Base-by-base conservation (phyloP, 768 basidiomycete genomes). In the Agrocybe pediades region DNA sequence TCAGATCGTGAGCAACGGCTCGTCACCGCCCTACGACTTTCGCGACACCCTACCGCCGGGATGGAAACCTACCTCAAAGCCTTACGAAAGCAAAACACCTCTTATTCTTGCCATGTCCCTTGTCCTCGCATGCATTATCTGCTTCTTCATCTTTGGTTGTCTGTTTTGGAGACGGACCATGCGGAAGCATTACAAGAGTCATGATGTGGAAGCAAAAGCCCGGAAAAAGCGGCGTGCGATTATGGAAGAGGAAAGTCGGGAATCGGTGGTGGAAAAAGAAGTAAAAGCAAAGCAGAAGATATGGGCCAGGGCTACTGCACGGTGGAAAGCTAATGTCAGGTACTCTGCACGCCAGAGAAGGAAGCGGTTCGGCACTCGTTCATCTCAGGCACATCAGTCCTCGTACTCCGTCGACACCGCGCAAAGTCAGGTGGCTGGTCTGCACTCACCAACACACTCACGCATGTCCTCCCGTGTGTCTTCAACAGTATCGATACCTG, bases 321-420 rank as follows among this genome's bases (percentile, higher is more conserved):
- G 86, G 41, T 92, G 89, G 89, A 83, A 76, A 57, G 81, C 80
- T 2, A 84, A 85, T 48, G 77, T 82, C 9, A 81, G 83, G 23
- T 75, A 81, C 52, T 71, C 81, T n/a, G 82, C 83, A 7, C 80
- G 87, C 30, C 81, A 83, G 45, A 76, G 89, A 51, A 71, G 79
- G 27, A 76, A 71, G 54, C 75, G 77, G 13, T 53, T 58, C n/a
- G 61, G 51, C 36, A 55, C 61, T 48, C 53, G 66, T 29, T 51
- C 58, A 9, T 69, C 67, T 48, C 67, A 61, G 21, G 63, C 62
- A 9, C 57, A 57, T 27, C 60, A 59, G 40, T 77, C 75, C 21
- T 64, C 61, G 54, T 23, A 50, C n/a, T 56, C 60, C 40, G 27
- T 59, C 46, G 54, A 62, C 30, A 48, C 59, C 42, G 55, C 67